Conservation (phyloP, 768 basidiomycete genomes). For the Auricularia sp. region DNA sequence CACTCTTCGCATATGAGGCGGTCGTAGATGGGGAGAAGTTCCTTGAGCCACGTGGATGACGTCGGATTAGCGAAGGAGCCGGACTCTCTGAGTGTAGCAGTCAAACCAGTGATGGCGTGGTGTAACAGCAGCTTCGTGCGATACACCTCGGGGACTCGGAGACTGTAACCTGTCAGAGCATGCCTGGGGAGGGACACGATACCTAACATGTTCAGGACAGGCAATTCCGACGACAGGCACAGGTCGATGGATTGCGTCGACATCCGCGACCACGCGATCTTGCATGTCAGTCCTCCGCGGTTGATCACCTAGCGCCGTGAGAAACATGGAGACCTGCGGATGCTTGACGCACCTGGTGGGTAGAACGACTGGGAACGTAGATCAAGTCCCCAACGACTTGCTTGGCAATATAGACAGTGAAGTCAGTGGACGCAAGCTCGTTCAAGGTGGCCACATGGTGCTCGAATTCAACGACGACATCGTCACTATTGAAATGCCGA, state of each 20-base stretch:
- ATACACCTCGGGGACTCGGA: conserved; percentile 73
- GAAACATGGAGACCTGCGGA: neutral
- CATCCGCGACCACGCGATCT: conserved; percentile 84
- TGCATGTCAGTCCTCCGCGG: conserved; percentile 67
- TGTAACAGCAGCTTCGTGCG: conserved; percentile 59
- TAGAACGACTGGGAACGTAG: conserved; percentile 69
- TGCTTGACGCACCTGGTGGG: conserved; percentile 42
- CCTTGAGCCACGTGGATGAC: neutral
- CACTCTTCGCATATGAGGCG: neutral
- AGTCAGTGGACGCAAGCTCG: conserved; percentile 55
- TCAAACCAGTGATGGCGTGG: conserved; percentile 34
- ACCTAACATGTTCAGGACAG: conserved; percentile 64
- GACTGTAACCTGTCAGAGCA: conserved; percentile 30
- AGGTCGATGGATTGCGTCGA: conserved; percentile 47
- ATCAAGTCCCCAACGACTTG: conserved; percentile 72
- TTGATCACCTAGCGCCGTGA: conserved; percentile 44
- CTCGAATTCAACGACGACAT: conserved; percentile 59
- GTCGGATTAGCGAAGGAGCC: neutral
- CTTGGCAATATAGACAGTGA: conserved; percentile 57
- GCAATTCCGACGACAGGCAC: conserved; percentile 63
- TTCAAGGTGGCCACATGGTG: conserved; percentile 51
- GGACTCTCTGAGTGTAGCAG: conserved; percentile 5
- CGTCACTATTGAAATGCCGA: conserved; percentile 41
- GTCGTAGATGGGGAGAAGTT: neutral
- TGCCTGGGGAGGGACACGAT: neutral